Evolutionary conservation across 345 rosid species (phyloP).

Genomic region (Salix udensis): DNA sequence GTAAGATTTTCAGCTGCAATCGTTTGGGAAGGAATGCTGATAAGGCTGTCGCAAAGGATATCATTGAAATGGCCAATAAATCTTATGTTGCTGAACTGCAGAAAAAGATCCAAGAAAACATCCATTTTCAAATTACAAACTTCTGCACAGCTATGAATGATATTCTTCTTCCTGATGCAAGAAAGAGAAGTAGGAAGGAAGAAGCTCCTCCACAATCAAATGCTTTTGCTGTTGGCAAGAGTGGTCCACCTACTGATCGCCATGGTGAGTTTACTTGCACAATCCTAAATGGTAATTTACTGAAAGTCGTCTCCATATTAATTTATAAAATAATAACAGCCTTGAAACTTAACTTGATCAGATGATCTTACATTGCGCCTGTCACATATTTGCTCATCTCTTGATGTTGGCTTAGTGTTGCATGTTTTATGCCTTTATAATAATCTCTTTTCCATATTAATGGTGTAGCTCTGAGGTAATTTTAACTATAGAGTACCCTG

Average conservation of each 20-base stretch:
- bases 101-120: slow-evolving; percentile 73
- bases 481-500: background rate
- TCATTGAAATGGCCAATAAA: slow-evolving; percentile 72
- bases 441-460: background rate
- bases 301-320: background rate
- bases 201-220: slow-evolving; percentile 26
- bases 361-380: background rate
- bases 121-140: slow-evolving; percentile 55
- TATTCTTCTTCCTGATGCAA: slow-evolving; percentile 49
- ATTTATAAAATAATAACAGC: background rate
- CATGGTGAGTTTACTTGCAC: slow-evolving; percentile 41
- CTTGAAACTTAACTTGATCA: too few species aligned
- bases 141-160: slow-evolving; percentile 60
- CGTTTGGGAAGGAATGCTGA: slow-evolving; percentile 74
- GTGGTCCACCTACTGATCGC: slow-evolving; percentile 20
- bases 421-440: background rate
- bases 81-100: slow-evolving; percentile 69
- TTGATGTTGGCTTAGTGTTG: background rate
- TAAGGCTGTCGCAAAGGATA: slow-evolving; percentile 76
- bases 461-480: background rate
- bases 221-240: slow-evolving; percentile 57
- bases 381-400: background rate
- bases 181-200: slow-evolving; percentile 13
- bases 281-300: background rate
- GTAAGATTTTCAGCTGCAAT: slow-evolving; percentile 49